Conservation (phyloP, 2,329 filamentous ascomycete species). For the Colletotrichum euphorbiae region DNA sequence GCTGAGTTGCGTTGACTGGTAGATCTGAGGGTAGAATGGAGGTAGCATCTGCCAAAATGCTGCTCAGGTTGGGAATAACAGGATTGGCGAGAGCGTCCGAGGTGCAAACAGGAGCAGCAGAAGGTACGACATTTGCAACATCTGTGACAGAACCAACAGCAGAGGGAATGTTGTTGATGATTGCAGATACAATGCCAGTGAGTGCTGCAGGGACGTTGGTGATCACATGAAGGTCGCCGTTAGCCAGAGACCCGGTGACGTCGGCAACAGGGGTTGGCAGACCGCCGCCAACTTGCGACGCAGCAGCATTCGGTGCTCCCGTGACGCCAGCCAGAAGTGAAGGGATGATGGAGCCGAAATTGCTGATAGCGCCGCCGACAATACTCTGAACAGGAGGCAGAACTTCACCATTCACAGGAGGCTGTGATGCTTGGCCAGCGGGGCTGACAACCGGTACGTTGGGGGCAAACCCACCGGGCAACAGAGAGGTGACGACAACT, state of each 20-base stretch:
- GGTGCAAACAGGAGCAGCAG: not conserved
- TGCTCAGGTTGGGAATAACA: not conserved
- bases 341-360: not conserved
- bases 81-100: not conserved
- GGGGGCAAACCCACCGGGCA: not conserved
- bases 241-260: not conserved
- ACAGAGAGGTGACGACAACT: not conserved
- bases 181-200: not conserved
- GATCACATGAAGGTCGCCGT: not conserved
- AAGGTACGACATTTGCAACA: not conserved
- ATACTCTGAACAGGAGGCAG: not conserved
- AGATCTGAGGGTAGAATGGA: not conserved
- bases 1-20: conserved; percentile 21
- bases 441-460: not conserved
- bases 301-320: not conserved
- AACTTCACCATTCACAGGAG: not conserved
- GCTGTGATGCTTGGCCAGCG: not conserved
- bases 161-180: not conserved
- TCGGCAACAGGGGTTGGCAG: not conserved
- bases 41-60: not conserved
- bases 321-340: not conserved
- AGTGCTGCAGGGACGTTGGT: not conserved
- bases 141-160: not conserved
- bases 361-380: not conserved
- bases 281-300: not conserved